These are phyloP conservation scores for Chaetomium olivaceum DNA, from an alignment of 2,329 filamentous ascomycete genomes.

Conservation along the genomic window DNA sequence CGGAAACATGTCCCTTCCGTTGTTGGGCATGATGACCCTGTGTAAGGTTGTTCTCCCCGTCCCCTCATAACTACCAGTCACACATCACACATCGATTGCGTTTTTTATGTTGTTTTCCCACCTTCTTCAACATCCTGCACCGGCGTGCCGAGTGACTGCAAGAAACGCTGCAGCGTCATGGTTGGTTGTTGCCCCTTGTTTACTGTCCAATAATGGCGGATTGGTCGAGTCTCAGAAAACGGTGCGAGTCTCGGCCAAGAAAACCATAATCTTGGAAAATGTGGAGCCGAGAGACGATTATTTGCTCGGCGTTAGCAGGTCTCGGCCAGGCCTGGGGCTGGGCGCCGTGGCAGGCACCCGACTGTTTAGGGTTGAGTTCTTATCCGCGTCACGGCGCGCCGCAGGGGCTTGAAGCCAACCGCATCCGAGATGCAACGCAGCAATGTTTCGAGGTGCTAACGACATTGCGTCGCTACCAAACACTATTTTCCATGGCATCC, in stretches of 20 bases:
- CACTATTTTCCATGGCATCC: neutral
- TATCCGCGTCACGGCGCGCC: neutral
- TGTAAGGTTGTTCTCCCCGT: neutral
- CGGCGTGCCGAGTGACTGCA: constrained; percentile 27
- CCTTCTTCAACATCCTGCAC: constrained; percentile 32
- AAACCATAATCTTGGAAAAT: constrained; percentile 8
- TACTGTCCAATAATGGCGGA: neutral
- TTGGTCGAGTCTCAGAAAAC: neutral
- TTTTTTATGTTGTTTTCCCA: constrained; percentile 15
- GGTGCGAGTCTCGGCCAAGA: neutral
- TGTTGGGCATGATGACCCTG: neutral
- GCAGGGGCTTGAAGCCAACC: neutral
- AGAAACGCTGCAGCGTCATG: constrained; percentile 26
- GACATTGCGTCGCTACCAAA: neutral
- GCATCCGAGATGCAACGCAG: neutral
- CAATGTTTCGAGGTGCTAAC: neutral
- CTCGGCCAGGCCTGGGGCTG: neutral
- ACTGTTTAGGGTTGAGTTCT: neutral
- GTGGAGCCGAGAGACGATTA: constrained; percentile 5
- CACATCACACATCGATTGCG: neutral
- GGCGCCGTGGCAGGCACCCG: neutral
- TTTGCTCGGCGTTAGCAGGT: constrained; percentile 1
- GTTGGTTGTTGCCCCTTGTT: neutral
- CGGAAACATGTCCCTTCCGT: neutral
- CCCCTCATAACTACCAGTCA: neutral